Evolutionary conservation across 441 rosid genomes (phyloP), one percentile per base, ranked within the genome.

Genomic region (Erysimum cheiri): DNA sequence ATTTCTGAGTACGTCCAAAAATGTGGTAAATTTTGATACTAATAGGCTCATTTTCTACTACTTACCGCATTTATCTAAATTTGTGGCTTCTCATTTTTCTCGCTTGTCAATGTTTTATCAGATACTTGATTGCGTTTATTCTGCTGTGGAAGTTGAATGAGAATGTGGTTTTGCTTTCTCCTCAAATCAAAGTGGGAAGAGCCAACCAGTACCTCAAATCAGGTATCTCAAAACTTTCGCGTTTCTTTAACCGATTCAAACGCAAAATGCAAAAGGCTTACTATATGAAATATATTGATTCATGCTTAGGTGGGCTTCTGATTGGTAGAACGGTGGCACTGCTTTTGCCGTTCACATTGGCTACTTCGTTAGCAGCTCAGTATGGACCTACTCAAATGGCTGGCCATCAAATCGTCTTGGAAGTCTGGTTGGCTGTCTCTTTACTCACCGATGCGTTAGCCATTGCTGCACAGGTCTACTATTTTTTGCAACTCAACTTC

Each of bases 361-460:
- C 96, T 52, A 92, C 99, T 62, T 95, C 98, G 33, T 68, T 92
- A 87, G 99, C 85, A 57, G 96, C 99, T 69, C 85, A 85, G 78
- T 82, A 84, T 72, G 99, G 99, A 64, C 92, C 96, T 8, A 64
- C 86, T 75, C 92, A 82, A 37, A 95, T 92, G 99, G 97, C 98
- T 77, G 95, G 96, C 63, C 87, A 95, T 85, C 98, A 95, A 83
- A 90, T 95, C 69, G 88, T 96, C 77, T 77, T 91, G 72, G 85
- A 90, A 84, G 78, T 92, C 35, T 95, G 99, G 99, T 77, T 95
- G 85, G 86, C 99, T 4, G 81, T 92, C 40, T 95, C 99, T 76
- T 72, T 92, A 83, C 89, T 92, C 72, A 90, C 88, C 68, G 99
- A 95, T 81, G 98, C 98, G 66, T 83, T 95, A 76, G 99, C 99